These are phyloP conservation scores for Vigna nakashimae DNA, from an alignment of 306 rosid species.

Conservation along the genomic window DNA sequence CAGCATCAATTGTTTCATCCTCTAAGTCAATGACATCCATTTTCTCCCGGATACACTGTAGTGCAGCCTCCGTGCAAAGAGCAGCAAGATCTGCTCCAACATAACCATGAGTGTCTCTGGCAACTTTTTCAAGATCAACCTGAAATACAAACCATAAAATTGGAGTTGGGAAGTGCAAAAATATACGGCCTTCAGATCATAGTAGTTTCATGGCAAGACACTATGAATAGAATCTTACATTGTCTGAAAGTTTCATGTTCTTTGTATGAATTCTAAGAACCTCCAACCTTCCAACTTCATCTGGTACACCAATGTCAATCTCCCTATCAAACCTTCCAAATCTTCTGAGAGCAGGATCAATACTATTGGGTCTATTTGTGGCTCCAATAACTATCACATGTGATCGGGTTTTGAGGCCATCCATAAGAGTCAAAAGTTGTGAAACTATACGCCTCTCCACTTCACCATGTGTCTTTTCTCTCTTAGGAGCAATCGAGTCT, in stretches of 20 bases:
- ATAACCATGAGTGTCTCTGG: slow-evolving; percentile 74
- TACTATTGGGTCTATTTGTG: slow-evolving; percentile 71
- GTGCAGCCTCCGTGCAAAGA: slow-evolving; percentile 79
- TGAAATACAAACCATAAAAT: slow-evolving; percentile 33
- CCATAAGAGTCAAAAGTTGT: slow-evolving; percentile 79
- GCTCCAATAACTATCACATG: slow-evolving; percentile 74
- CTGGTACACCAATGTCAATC: slow-evolving; percentile 77
- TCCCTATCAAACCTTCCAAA: slow-evolving; percentile 76
- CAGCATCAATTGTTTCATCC: slow-evolving; percentile 74
- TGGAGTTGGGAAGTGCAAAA: not conserved
- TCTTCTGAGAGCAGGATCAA: slow-evolving; percentile 75
- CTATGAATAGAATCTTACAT: slow-evolving; percentile 48
- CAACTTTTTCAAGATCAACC: slow-evolving; percentile 76
- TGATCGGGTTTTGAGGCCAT: slow-evolving; percentile 71
- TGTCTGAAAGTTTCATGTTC: slow-evolving; percentile 76
- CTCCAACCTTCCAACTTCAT: slow-evolving; percentile 79
- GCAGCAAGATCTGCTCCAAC: slow-evolving; percentile 77
- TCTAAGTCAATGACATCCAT: slow-evolving; percentile 78
- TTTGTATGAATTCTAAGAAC: slow-evolving; percentile 73
- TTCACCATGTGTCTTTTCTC: slow-evolving; percentile 81
- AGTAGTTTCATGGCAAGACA: slow-evolving; percentile 5
- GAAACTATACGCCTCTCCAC: slow-evolving; percentile 78
- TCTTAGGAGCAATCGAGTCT: slow-evolving; percentile 78
- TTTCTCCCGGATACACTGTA: slow-evolving; percentile 74
- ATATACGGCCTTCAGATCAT: slow-evolving; percentile 25